A percentile compares a stretch with the other conserved stretches of the same genome.
Conservation (phyloP, 345 rosid genomes). For the Rhizophora apiculata region DNA sequence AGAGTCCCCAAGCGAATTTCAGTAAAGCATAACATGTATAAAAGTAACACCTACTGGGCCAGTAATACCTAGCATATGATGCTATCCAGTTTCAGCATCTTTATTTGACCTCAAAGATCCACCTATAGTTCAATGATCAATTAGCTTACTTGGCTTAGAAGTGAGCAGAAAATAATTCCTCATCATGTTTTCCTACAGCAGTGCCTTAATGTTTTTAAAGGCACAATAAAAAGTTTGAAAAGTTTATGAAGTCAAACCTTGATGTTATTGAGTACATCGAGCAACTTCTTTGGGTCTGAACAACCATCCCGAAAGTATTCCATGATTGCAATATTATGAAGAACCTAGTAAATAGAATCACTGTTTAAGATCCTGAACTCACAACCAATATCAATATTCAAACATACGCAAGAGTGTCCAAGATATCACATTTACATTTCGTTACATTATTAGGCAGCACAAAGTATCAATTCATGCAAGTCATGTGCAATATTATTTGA, state of each 20-base stretch:
- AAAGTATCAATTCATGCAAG: too few relatives aligned
- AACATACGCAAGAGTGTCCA: too few relatives aligned
- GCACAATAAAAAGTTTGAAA: neutral
- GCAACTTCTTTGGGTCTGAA: constrained; percentile 68
- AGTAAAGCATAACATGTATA: neutral
- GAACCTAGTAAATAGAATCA: constrained; percentile 42
- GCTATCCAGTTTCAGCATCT: neutral
- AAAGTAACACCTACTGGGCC: neutral
- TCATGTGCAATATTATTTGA: too few relatives aligned
- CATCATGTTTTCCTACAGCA: too few relatives aligned
- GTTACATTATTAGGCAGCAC: too few relatives aligned
- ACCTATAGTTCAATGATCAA: neutral
- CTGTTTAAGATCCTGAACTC: neutral
- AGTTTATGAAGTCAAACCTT: constrained; percentile 45
- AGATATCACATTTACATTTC: neutral
- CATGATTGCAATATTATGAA: constrained; percentile 83
- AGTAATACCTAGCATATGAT: neutral
- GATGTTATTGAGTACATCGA: constrained; percentile 60
- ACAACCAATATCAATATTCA: too few relatives aligned
- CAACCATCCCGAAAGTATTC: constrained; percentile 72
- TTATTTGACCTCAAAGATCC: neutral
- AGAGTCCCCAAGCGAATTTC: neutral
- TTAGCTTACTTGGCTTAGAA: too few relatives aligned
- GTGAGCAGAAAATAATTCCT: too few relatives aligned
- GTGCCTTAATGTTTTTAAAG: too few relatives aligned